Evolutionary conservation across 768 basidiomycete genomes (phyloP), one percentile per base, ranked within the genome.

Genomic region (Calvatia gigantea): DNA sequence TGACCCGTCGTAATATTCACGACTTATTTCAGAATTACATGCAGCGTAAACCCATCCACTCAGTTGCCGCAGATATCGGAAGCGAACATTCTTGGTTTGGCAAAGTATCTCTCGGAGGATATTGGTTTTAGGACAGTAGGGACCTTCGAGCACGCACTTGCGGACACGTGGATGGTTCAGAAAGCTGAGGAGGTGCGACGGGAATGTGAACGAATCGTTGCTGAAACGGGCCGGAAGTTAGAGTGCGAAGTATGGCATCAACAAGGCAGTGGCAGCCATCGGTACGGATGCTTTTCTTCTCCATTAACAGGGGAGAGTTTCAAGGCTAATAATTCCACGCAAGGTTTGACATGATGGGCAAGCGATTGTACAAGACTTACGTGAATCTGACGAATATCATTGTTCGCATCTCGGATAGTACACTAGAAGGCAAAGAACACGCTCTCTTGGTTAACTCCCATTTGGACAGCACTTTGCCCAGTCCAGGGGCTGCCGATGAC

Each of bases 51-150:
- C 66, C 76, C 85, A 4, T 55, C 62, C 9, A 89, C 85, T 0
- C 70, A 74, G 31, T 69, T 83, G 2, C 86, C 89, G 3, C 86
- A 88, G 62, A 80, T 90, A 23, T 89, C 89, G 0, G 89, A 91
- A 67, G 65, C 79, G 0, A 80, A 79, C 12, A 87, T 92, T 49
- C 79, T 91, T 2, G 75, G 73, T 5, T 73, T 84, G 43, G 81
- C 85, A 2, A 82, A 79, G 60, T 69, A 85, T 56, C 80, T 93
- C 6, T 91, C 93, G 0, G 93, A 94, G 65, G 85, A 82, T 4
- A 92, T 94, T 43, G 95, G 94, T 1, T 98, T 85, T 70, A 79
- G 96, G 45, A 97, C 91, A 0, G 91, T 96, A 8, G 96, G 96
- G 1, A 94, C 94, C 0, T 77, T 78, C 29, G 94, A 98, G 67